Percentiles rank a stretch among this genome's conserved stretches.
Evolutionary conservation across 306 rosid species (phyloP).

Genomic region (Heteromeles arbutifolia): DNA sequence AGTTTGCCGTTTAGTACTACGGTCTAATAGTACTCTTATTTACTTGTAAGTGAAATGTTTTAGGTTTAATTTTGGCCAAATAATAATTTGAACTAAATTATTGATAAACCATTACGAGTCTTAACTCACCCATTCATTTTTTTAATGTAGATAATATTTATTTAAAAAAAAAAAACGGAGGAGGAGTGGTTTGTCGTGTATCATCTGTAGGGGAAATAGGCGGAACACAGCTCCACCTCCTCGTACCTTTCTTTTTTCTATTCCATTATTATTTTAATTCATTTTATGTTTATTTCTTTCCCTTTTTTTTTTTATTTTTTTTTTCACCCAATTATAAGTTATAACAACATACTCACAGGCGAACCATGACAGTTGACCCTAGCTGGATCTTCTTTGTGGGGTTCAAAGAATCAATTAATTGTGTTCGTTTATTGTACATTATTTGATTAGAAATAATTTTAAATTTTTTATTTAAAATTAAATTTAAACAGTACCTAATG

Average conservation of each 20-base stretch:
- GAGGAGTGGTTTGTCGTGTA: constrained; percentile 34
- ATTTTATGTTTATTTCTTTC: neutral
- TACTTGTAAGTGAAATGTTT: no score
- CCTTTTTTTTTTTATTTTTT: no score
- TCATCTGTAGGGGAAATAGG: constrained; percentile 22
- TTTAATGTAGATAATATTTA: no score
- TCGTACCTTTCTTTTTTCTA: constrained; percentile 22
- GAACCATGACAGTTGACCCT: no score
- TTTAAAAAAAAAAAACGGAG: neutral
- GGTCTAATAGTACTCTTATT: accelerated
- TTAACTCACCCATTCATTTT: accelerated
- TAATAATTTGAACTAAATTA: no score
- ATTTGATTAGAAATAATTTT: no score
- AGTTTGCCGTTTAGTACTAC: neutral
- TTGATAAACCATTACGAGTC: accelerated
- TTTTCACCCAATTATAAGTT: no score
- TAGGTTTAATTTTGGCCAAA: accelerated
- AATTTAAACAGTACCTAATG: accelerated
- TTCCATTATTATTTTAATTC: neutral
- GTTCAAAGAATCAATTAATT: no score
- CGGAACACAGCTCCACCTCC: constrained; percentile 79
- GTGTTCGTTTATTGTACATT: accelerated
- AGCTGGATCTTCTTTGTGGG: no score
- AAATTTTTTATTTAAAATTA: no score
- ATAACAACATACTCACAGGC: no score